These are phyloP conservation scores for Yarrowia hollandica DNA, from an alignment of 805 yeast genomes.

Conservation along the genomic window DNA sequence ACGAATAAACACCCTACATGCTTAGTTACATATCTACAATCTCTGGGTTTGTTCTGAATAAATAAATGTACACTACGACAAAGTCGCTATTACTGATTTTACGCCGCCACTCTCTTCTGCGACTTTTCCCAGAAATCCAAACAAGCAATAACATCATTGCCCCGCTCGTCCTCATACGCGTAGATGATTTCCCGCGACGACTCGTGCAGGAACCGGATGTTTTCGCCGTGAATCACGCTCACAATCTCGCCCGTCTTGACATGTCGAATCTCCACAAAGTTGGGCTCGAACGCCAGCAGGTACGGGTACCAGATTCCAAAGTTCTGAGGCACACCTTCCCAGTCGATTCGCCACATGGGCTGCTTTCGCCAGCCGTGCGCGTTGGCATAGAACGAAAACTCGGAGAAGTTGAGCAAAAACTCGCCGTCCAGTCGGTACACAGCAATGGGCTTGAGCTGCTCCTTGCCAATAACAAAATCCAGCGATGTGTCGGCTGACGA, in stretches of 20 bases:
- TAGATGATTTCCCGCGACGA: conserved; percentile 91
- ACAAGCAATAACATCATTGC: conserved; percentile 88
- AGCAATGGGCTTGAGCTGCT: conserved; percentile 83
- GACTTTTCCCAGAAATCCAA: conserved; percentile 74
- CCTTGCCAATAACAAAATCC: conserved; percentile 85
- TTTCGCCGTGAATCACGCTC: conserved; percentile 88
- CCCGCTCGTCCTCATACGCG: conserved; percentile 86
- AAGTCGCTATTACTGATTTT: no score
- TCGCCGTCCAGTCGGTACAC: conserved; percentile 87
- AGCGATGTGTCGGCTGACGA: conserved; percentile 99
- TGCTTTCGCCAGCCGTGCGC: conserved; percentile 95
- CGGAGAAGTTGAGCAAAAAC: conserved; percentile 84
- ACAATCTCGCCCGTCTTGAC: conserved; percentile 83
- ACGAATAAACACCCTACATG: no score
- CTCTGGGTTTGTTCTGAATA: not conserved
- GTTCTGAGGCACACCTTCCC: conserved; percentile 95
- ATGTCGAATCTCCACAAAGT: conserved; percentile 88
- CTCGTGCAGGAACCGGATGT: conserved; percentile 82
- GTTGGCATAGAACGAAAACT: conserved; percentile 91
- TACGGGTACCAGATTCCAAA: conserved; percentile 95
- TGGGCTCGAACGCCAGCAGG: conserved; percentile 83
- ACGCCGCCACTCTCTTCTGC: conserved; percentile 23
- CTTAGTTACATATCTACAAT: no score
- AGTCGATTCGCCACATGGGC: conserved; percentile 88
- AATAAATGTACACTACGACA: conserved; percentile 22